Base-by-base conservation (phyloP, 495 filamentous ascomycete genomes). In the Hyaloscypha hepaticicola region DNA sequence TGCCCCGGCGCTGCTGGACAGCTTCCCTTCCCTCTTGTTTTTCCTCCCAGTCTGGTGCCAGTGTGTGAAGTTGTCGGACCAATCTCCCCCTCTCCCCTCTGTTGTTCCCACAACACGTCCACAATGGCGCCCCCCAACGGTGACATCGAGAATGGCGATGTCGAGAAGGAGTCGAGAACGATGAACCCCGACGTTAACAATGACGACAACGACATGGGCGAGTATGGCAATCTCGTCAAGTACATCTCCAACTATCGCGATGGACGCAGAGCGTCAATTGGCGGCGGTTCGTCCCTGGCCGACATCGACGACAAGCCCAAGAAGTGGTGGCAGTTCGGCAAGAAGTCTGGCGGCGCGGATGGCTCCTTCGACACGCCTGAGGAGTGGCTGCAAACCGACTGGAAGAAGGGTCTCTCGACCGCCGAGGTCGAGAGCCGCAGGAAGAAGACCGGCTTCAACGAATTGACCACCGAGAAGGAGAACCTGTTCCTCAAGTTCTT, bases 401-500 rank as follows among this genome's bases (percentile, higher is more conserved):
- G 91, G 69, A 80, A 79, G 66, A 66, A 79, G 49, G 90, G 90
- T 78, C 73, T 93, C 53, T 78, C 73, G 49, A 74, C 70, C 65
- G 61, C 60, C 38, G 84, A 90, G 58, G 83, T 91, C 63, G 88
- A 90, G 65, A 70, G 74, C 53, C 85, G 89, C 67, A 84, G 90
- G 63, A 87, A 83, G 75, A 82, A 81, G 66, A 82, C 79, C 66
- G 89, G 90, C 56, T 91, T 78, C 76, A 93, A 93, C 76, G 90
- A 93, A 73, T 76, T 93, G 71, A 79, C 77, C 51, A 85, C 88
- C 31, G 89, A 92, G 78, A 91, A 91, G 81, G 85, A 86, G 73
- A 91, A 90, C 76, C 77, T 89, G 79, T 85, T 93, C 76, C 71
- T 87, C 63, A 85, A 92, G 79, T 89, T 93, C 74, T 77, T 92